Conservation (phyloP, 2,329 filamentous ascomycete genomes). For the Exophiala xenobiotica region DNA sequence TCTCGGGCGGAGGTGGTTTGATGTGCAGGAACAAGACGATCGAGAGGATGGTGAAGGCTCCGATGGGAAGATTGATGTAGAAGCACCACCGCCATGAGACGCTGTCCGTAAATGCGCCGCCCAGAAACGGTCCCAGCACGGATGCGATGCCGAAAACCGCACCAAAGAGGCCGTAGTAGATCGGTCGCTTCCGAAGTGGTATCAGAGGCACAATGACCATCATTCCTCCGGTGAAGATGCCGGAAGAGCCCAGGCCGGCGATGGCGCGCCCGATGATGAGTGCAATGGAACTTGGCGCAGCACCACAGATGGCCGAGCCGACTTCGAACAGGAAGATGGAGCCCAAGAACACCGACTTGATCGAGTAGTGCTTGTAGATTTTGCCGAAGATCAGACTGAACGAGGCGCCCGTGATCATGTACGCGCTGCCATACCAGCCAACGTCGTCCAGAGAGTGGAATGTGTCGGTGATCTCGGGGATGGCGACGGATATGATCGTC, state of each 20-base stretch:
- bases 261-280: conserved; percentile 44
- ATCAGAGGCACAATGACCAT: conserved; percentile 41
- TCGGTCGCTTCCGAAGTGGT: conserved; percentile 39
- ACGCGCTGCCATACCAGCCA: conserved; percentile 50
- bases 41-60: conserved; percentile 32
- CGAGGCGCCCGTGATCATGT: conserved; percentile 45
- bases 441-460: conserved; percentile 48
- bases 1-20: conserved; percentile 25
- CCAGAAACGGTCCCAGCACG: conserved; percentile 44
- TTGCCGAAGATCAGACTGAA: conserved; percentile 46
- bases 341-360: conserved; percentile 44
- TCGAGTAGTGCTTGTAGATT: conserved; percentile 44
- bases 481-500: conserved; percentile 46
- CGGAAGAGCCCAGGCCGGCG: conserved; percentile 41
- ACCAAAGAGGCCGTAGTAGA: conserved; percentile 40
- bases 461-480: conserved; percentile 48
- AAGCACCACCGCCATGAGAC: conserved; percentile 43
- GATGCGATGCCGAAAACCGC: conserved; percentile 40
- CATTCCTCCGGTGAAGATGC: conserved; percentile 40
- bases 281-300: conserved; percentile 38
- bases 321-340: conserved; percentile 44
- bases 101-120: conserved; percentile 41
- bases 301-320: conserved; percentile 41
- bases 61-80: conserved; percentile 37
- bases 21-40: conserved; percentile 8